These are phyloP conservation scores for Hypoxylon intermedium DNA, from an alignment of 495 filamentous ascomycete species.

Conservation along the genomic window DNA sequence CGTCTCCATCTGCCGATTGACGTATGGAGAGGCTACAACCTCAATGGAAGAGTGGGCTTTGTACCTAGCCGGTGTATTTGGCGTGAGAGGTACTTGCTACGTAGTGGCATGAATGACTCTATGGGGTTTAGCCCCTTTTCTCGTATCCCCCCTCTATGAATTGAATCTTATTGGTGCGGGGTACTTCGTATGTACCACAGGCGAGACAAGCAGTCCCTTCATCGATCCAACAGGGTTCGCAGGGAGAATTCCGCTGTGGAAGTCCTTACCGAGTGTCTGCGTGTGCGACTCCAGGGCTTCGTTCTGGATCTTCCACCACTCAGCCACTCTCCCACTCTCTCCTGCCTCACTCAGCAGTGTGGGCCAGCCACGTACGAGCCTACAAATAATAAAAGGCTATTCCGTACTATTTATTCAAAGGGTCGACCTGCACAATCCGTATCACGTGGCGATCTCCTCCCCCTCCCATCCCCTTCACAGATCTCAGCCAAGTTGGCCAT, in stretches of 20 bases:
- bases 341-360: no score
- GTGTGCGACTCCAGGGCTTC: no score
- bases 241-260: background rate
- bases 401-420: no score
- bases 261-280: no score
- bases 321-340: no score
- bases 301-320: no score
- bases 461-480: background rate
- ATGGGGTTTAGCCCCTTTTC: conserved; percentile 15
- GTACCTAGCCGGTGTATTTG: conserved; percentile 17
- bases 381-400: no score
- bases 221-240: background rate
- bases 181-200: conserved; percentile 7
- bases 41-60: background rate
- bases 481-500: background rate
- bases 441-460: background rate
- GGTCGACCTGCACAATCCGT: background rate
- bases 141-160: background rate
- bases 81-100: conserved; percentile 13
- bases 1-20: conserved; percentile 37
- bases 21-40: conserved; percentile 32
- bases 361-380: background rate
- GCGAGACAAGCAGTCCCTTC: background rate
- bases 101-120: background rate
- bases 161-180: conserved; percentile 19